Evolutionary conservation across 2,329 filamentous ascomycete species (phyloP), one percentile per base, ranked within the genome.

Genomic region (Hysterium pulicare): DNA sequence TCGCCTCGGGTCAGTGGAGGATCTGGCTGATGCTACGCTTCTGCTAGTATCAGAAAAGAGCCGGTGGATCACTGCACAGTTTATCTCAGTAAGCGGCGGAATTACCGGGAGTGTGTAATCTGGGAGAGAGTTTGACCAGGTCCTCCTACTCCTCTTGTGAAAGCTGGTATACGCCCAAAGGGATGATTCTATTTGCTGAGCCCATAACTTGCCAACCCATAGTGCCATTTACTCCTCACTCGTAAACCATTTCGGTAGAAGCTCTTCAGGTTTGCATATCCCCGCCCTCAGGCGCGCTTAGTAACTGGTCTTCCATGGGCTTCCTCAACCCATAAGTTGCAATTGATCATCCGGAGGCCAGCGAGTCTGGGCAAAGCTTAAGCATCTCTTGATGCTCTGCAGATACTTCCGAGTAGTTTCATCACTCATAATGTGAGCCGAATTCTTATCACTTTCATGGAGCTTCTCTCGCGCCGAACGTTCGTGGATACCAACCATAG

Each of bases 401-500:
- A 98, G 69, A 63, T 90, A 96, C 71, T 97, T 98, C 53, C 93
- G 80, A 40, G 93, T 98, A 33, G 86, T 83, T 71, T 98, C 93
- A 63, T 97, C 93, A 44, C 90, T 91, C 84, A 98, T 90, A 57
- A 97, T 95, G 66, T 98, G 90, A 3, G 91, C 93, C 59, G 90
- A 85, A 45, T 84, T 85, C 52, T 80, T 78, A 50, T 81, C 79
- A 47, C 74, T 77, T 65, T 93, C 82, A 64, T 97, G 90, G 46
- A 98, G 73, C 71, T 98, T 98, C 71, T 98, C 93, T 49, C 93
- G 81, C 16, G 93, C 91, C 53, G 86, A 93, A 61, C 93, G 83
- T 75, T 97, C 93, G 79, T 98, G 93, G 57, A 98, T 98, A 75
- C 93, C 93, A 60, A 98, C 93, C 93, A 97, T 98, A 66, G 93